Evolutionary conservation across 768 basidiomycete genomes (phyloP), one percentile per base, ranked within the genome.

Genomic region (Macrolepiota albuminosa): DNA sequence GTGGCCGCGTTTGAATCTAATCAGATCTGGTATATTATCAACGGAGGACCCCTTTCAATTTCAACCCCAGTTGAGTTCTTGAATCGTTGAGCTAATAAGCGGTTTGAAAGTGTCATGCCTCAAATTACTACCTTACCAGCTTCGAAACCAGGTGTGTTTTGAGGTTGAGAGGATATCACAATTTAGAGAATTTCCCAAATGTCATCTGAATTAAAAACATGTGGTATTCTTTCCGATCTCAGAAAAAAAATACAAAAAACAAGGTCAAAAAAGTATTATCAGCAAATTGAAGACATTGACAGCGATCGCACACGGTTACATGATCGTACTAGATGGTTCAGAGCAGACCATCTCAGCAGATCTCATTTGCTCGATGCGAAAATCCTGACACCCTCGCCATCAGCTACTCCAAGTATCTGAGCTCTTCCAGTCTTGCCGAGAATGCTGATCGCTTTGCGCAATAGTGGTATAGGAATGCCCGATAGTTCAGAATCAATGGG

Each of bases 381-480:
- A 67, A 94, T 84, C 58, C 92, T 77, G 33, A 93, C 89, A 54
- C 92, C 92, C 66, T 93, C 91, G 1, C 92, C 91, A 65, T 92
- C 92, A 6, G 86, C 76, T 43, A 88, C 84, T 1, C 82, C 84
- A 54, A 94, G 92, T 8, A 85, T 73, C 70, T 94, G 92, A 24
- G 91, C 89, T 18, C 88, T 82, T 16, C 82, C 82, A 4, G 84
- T 81, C 71, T 87, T 91, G 39, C 75, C 71, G 7, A 94, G 77
- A 13, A 88, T 76, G 1, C 71, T 67, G 51, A 94, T 87, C 3
- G 88, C 89, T 61, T 78, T 83, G n/a, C 85, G 83, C 43, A 94
- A 71, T n/a, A 94, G 74, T 2, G 83, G 67, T 14, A 85, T 62
- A 0, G 91, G 91, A n/a, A 93, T 78, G 18, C 81, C 84, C 36